Evolutionary conservation across 805 yeast species (phyloP).

Genomic region (Yarrowia divulgata): DNA sequence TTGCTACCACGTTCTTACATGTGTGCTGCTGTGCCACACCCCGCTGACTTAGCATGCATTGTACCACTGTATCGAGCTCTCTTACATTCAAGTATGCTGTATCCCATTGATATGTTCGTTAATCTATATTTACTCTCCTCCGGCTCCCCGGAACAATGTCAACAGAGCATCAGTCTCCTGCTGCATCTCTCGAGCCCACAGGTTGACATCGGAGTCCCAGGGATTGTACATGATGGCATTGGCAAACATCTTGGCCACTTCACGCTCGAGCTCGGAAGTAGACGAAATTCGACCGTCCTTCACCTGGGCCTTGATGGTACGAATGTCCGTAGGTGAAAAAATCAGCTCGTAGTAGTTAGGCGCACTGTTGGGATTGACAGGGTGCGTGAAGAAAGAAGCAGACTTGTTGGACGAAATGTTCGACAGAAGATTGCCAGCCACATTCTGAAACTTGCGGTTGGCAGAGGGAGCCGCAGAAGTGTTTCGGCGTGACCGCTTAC

Average conservation of each 20-base stretch:
- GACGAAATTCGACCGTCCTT: slow-evolving; percentile 63
- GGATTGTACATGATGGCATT: slow-evolving; percentile 85
- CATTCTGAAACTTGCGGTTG: slow-evolving; percentile 64
- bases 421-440: slow-evolving; percentile 66
- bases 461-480: slow-evolving; percentile 40
- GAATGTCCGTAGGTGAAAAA: slow-evolving; percentile 70
- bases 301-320: slow-evolving; percentile 64
- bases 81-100: too few species aligned
- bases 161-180: slow-evolving; percentile 63
- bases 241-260: slow-evolving; percentile 77
- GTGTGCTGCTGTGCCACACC: too few species aligned
- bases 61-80: too few species aligned
- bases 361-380: slow-evolving; percentile 72
- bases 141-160: slow-evolving; percentile 63
- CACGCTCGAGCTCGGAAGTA: slow-evolving; percentile 65
- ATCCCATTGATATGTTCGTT: too few species aligned
- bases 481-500: slow-evolving; percentile 31
- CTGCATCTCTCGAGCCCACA: slow-evolving; percentile 74
- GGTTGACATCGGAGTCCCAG: slow-evolving; percentile 65
- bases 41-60: too few species aligned
- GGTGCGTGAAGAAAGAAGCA: slow-evolving; percentile 75
- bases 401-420: slow-evolving; percentile 73
- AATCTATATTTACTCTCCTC: slow-evolving; percentile 38
- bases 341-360: slow-evolving; percentile 71
- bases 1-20: too few species aligned